A percentile compares a stretch with the other conserved stretches of the same genome.
These are phyloP conservation scores for Clavispora vitiphila DNA, from an alignment of 805 yeast genomes.

Conservation along the genomic window DNA sequence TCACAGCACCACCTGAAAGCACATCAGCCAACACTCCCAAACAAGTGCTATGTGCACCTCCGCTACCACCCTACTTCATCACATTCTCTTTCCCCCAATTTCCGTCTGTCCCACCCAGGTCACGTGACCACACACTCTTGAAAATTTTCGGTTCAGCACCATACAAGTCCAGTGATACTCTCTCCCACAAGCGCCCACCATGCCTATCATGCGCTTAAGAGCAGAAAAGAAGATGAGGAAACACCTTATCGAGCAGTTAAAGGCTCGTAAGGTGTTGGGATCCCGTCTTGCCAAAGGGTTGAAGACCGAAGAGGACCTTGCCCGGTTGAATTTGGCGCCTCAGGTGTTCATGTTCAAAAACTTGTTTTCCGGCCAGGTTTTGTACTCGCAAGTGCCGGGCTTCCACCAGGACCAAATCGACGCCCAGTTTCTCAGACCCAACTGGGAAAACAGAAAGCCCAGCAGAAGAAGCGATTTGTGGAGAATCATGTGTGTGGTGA, in stretches of 20 bases:
- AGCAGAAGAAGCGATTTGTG: slow-evolving; percentile 78
- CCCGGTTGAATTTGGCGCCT: slow-evolving; percentile 63
- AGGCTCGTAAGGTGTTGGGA: slow-evolving; percentile 38
- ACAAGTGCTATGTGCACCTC: too few relatives aligned
- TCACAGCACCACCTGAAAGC: too few relatives aligned
- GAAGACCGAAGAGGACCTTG: slow-evolving; percentile 30
- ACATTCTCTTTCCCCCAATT: not conserved
- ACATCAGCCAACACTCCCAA: too few relatives aligned
- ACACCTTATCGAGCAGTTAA: slow-evolving; percentile 41
- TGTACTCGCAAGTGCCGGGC: slow-evolving; percentile 80
- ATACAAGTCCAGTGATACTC: slow-evolving; percentile 1
- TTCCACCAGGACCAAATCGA: slow-evolving; percentile 56
- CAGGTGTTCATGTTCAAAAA: slow-evolving; percentile 81
- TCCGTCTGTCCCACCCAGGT: not conserved
- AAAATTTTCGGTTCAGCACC: not conserved
- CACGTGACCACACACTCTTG: not conserved
- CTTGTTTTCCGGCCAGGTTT: slow-evolving; percentile 82
- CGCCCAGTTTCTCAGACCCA: slow-evolving; percentile 71
- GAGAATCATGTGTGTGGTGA: slow-evolving; percentile 85
- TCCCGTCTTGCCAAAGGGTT: slow-evolving; percentile 38
- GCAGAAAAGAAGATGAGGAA: slow-evolving; percentile 45
- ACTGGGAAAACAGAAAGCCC: slow-evolving; percentile 86
- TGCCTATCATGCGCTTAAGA: slow-evolving; percentile 34
- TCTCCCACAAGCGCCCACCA: slow-evolving; percentile 14
- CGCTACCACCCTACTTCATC: not conserved